Evolutionary conservation across 208 protist species (phyloP).

Genomic region (Acanthamoeba lenticulata): DNA sequence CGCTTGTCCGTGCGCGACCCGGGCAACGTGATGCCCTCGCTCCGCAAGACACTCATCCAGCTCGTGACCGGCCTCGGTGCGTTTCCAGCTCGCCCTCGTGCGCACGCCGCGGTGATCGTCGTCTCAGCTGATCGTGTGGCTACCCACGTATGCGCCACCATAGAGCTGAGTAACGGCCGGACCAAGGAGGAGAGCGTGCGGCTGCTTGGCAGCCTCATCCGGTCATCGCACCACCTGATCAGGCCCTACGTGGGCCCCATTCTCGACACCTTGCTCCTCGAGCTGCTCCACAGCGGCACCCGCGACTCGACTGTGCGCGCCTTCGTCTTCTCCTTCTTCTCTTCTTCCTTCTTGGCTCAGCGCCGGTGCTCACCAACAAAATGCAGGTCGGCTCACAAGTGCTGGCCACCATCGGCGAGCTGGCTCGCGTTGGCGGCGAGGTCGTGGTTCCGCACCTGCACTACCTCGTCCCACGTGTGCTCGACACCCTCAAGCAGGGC

Average conservation of each 20-base stretch:
- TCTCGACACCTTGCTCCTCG: conserved; percentile 85
- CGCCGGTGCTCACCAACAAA: background rate
- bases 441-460: conserved; percentile 83
- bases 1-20: conserved; percentile 90
- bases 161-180: conserved; percentile 80
- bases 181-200: conserved; percentile 86
- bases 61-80: conserved; percentile 89
- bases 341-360: no score
- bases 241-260: conserved; percentile 89
- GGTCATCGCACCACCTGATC: conserved; percentile 82
- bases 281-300: conserved; percentile 74
- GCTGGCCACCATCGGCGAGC: conserved; percentile 87
- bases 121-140: background rate
- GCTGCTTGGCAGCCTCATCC: conserved; percentile 88
- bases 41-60: conserved; percentile 92
- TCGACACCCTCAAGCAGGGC: conserved; percentile 87
- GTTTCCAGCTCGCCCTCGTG: background rate
- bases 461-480: conserved; percentile 88
- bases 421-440: conserved; percentile 84
- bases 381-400: conserved; percentile 78
- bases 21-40: conserved; percentile 89
- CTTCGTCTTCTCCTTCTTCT: background rate
- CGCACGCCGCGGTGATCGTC: background rate
- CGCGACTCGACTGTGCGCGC: background rate
- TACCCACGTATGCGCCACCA: conserved; percentile 35